Percentiles rank a stretch among this genome's conserved stretches.
phyloP scores from a whole-genome alignment of 2,329 filamentous ascomycete genomes.

The Aspergillus thermomutatus region DNA sequence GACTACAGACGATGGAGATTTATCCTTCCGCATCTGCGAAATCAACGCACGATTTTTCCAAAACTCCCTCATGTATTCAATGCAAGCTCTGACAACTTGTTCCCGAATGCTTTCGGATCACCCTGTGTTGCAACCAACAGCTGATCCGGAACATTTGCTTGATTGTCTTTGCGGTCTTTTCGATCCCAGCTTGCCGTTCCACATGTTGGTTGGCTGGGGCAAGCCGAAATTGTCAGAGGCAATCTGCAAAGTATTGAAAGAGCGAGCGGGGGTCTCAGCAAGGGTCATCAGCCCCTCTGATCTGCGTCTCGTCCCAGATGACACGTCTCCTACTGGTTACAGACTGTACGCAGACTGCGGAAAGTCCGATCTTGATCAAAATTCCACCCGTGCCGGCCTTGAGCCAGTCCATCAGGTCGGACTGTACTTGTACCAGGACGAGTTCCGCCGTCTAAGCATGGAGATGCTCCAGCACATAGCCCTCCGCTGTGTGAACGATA shows the following conservation, averaged over 20 bases:
- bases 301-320: background rate
- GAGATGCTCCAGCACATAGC: slow-evolving; percentile 25
- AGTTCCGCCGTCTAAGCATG: slow-evolving; percentile 17
- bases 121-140: background rate
- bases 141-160: too few relatives aligned
- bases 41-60: slow-evolving; percentile 11
- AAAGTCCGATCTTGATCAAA: slow-evolving; percentile 1
- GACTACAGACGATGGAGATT: background rate
- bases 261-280: background rate
- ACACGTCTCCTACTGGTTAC: slow-evolving; percentile 1
- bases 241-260: background rate
- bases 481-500: slow-evolving; percentile 27
- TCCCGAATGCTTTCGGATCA: background rate
- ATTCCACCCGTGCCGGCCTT: slow-evolving; percentile 5
- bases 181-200: too few relatives aligned
- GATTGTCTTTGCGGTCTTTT: too few relatives aligned
- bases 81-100: slow-evolving; percentile 1
- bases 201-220: background rate
- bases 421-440: slow-evolving; percentile 27
- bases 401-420: slow-evolving; percentile 24
- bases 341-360: slow-evolving; percentile 3
- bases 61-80: background rate
- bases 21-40: slow-evolving; percentile 14
- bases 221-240: background rate
- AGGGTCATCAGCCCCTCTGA: background rate